phyloP scores from a whole-genome alignment of 208 protist species.

The Entamoeba dispar region DNA sequence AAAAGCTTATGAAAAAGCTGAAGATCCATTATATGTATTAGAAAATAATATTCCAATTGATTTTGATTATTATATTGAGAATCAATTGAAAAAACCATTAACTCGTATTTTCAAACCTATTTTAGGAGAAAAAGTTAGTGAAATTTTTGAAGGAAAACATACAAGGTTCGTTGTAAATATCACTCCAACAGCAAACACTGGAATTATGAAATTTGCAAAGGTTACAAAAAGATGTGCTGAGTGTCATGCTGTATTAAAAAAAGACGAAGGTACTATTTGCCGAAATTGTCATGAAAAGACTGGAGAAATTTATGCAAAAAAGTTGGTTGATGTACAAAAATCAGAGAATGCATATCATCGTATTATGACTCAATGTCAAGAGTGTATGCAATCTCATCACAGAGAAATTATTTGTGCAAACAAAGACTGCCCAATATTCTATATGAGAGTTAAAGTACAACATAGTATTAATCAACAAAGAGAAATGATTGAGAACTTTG shows the following conservation, averaged over 20 bases:
- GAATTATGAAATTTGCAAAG: background rate
- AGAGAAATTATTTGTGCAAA: background rate
- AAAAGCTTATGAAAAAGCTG: constrained; percentile 90
- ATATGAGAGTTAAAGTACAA: background rate
- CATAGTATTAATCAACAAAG: background rate
- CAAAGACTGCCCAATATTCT: background rate
- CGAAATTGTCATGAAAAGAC: background rate
- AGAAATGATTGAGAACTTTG: background rate
- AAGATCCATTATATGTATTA: constrained; percentile 96
- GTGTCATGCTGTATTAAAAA: background rate
- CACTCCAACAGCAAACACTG: background rate
- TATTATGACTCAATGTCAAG: background rate
- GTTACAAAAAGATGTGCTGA: background rate
- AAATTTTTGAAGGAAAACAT: background rate
- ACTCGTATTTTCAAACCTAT: constrained; percentile 77
- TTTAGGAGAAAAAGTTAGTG: background rate
- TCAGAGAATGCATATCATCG: background rate
- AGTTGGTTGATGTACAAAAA: background rate
- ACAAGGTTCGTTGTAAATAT: background rate
- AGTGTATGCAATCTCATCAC: background rate
- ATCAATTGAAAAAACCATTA: constrained; percentile 66
- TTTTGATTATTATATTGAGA: constrained; percentile 69
- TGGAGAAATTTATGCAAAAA: background rate
- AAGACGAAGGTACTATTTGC: background rate
- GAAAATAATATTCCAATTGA: constrained; percentile 74